Evolutionary conservation across 2,329 filamentous ascomycete species (phyloP), one percentile per base, ranked within the genome.

Genomic region (Ceratocystis lukuohia): DNA sequence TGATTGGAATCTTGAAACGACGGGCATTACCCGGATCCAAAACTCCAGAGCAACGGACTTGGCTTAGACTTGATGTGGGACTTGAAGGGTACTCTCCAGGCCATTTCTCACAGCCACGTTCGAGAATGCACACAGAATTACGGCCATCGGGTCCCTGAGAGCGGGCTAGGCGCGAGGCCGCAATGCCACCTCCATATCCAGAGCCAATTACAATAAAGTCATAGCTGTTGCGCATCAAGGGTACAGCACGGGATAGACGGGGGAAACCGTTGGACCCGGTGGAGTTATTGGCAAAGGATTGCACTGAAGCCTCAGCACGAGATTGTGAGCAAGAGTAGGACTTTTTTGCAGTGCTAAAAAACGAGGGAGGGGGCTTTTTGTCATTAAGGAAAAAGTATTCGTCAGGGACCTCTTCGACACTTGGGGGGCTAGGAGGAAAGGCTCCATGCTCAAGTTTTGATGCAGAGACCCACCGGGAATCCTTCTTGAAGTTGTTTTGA

Each of bases 141-240:
- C 78, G 70, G 2, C 68, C 68, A 41, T 67, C 61, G 28, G 69
- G 68, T n/a, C 69, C 77, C 5, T 66, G 65, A 0, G 72, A 72
- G 65, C 86, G 79, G 2, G 85, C 81, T 80, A 88, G 84, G 10
- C 85, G 79, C 25, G 83, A 83, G 0, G 85, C 86, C 2, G 86
- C 85, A 22, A 88, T 82, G 28, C 80, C 82, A 48, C 84, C 85
- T 28, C 86, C 86, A 72, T 88, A 89, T 0, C 86, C 86, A 8
- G 84, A 87, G 1, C 86, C 86, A 67, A 88, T 82, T 37, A 88
- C 83, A 10, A 89, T 80, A 48, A 82, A 82, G 74, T 88, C 86
- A 70, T 89, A 88, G 5, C 75, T 75, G 66, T 76, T 75, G 30
- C 80, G 77, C 72, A 87, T 80, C 30, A 84, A 74, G 71, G 85